Evolutionary conservation across 1,284 basidiomycete species (phyloP).

Genomic region (Ceratobasidium sp.): DNA sequence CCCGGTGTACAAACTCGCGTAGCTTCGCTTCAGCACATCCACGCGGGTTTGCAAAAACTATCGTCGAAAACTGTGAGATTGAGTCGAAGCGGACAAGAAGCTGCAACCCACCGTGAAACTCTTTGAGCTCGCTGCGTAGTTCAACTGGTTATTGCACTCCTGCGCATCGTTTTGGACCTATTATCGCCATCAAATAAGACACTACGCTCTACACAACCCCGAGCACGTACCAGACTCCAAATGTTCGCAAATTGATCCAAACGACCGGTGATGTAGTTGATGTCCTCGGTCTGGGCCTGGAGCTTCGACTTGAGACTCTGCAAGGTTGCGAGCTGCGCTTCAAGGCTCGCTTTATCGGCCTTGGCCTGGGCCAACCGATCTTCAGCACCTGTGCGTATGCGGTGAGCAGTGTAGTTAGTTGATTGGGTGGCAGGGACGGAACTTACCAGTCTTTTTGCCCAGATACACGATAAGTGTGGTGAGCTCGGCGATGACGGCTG

Average conservation of each 20-base stretch:
- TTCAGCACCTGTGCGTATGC: constrained; percentile 6
- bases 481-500: constrained; percentile 1
- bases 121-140: not conserved
- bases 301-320: not conserved
- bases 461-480: constrained; percentile 1
- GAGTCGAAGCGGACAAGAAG: not conserved
- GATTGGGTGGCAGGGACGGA: not conserved
- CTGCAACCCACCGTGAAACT: not conserved
- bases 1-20: constrained; percentile 6
- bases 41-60: not conserved
- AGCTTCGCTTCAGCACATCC: not conserved
- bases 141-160: not conserved
- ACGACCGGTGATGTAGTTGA: constrained; percentile 4
- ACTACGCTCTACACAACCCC: not conserved
- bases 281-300: not conserved
- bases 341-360: not conserved
- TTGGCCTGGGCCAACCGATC: not conserved
- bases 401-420: not conserved
- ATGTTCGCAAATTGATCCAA: constrained; percentile 19
- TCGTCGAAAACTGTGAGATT: not conserved
- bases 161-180: not conserved
- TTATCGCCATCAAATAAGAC: not conserved
- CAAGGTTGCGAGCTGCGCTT: not conserved
- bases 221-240: constrained; percentile 4
- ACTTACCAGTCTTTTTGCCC: constrained; percentile 1